Evolutionary conservation across 2,329 filamentous ascomycete species (phyloP).

Genomic region (Hypoxylon sp.): DNA sequence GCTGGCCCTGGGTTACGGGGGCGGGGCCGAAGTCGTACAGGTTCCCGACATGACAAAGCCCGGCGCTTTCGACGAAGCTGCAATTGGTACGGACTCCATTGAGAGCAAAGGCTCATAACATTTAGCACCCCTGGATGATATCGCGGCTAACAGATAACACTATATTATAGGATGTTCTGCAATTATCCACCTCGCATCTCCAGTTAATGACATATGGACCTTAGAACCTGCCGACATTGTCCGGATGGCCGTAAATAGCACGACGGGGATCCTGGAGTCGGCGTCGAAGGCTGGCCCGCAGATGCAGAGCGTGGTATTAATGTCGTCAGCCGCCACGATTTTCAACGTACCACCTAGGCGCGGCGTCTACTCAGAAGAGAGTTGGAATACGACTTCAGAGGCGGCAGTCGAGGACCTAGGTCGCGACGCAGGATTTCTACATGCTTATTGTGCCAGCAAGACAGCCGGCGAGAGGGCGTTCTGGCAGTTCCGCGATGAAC

Average conservation of each 20-base stretch:
- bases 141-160: conserved; percentile 12
- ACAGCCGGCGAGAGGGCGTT: conserved; percentile 49
- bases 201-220: conserved; percentile 46
- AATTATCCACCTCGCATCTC: conserved; percentile 51
- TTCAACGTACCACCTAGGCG: conserved; percentile 46
- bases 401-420: conserved; percentile 38
- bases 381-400: conserved; percentile 51
- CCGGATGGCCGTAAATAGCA: conserved; percentile 45
- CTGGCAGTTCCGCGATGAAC: conserved; percentile 49
- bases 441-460: conserved; percentile 51
- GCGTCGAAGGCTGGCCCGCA: conserved; percentile 43
- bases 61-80: conserved; percentile 47
- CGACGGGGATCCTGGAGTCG: conserved; percentile 44
- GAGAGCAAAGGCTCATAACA: conserved; percentile 2
- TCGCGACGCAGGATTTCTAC: conserved; percentile 43
- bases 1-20: conserved; percentile 43
- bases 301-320: conserved; percentile 47
- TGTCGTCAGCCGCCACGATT: conserved; percentile 51
- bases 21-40: conserved; percentile 49
- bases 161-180: conserved; percentile 47
- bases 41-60: conserved; percentile 47
- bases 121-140: not conserved
- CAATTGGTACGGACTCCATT: conserved; percentile 40
- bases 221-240: conserved; percentile 48
- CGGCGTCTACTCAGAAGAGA: conserved; percentile 46